These are phyloP conservation scores for Ustilago sp. DNA, from an alignment of 1,284 basidiomycete species.

Conservation along the genomic window DNA sequence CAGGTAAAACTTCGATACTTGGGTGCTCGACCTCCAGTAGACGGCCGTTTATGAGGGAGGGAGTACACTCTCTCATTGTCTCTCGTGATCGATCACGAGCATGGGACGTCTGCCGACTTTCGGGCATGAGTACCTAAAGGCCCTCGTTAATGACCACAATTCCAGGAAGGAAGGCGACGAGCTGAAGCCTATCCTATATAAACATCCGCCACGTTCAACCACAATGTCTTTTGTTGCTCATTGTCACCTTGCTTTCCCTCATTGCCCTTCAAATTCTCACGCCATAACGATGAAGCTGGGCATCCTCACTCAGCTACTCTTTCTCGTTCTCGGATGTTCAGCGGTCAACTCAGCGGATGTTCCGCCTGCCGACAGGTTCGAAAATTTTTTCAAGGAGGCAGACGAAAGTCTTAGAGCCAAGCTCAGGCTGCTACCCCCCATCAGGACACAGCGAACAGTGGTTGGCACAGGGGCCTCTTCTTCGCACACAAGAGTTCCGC, in stretches of 20 bases:
- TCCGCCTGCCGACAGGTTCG: not conserved
- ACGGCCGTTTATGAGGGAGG: too few relatives aligned
- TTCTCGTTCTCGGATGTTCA: not conserved
- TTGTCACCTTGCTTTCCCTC: not conserved
- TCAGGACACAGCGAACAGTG: not conserved
- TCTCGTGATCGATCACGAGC: too few relatives aligned
- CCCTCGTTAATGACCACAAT: too few relatives aligned
- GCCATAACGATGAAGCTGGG: conserved; percentile 1
- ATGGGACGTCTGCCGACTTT: too few relatives aligned
- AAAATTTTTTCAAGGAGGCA: not conserved
- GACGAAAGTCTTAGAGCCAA: not conserved
- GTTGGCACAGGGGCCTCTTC: not conserved
- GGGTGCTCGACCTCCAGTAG: not conserved
- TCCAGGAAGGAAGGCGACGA: too few relatives aligned
- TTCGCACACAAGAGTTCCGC: not conserved
- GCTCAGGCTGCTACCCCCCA: not conserved
- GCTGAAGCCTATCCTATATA: too few relatives aligned
- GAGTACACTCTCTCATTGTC: too few relatives aligned
- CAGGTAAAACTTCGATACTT: too few relatives aligned
- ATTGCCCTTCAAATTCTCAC: not conserved
- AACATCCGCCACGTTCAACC: not conserved
- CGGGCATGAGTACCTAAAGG: too few relatives aligned
- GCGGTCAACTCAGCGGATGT: not conserved
- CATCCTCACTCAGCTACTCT: not conserved
- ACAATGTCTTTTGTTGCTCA: not conserved